Base-by-base conservation (phyloP, 179 eudicot species). In the Silene noctiflora region DNA sequence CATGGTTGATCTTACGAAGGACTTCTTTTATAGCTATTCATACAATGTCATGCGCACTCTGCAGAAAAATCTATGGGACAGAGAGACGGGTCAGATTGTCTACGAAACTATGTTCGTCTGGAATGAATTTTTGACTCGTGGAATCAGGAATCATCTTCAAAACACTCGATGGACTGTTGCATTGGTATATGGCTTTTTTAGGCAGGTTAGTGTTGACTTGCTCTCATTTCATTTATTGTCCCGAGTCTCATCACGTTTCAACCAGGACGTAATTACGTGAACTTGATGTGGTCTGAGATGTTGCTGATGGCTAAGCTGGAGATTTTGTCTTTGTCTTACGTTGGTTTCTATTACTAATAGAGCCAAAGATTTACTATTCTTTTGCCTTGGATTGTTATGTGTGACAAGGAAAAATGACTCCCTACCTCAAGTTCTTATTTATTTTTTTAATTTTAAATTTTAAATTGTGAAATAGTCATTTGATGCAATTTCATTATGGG, bases 1-100 rank as follows among this genome's bases (percentile, higher is more conserved):
- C 87, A 89, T 83, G 86, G 95, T 95, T 76, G 99, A 95, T 88
- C 97, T 95, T 78, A 95, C 99, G 12, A 95, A 91, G 91, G 95
- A 93, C 82, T 95, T 95, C 87, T 95, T 85, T 81, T 95, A 88
- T 74, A 95, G 99, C 82, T 93, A 95, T 82, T 93, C 99, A 16
- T 95, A 95, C 85, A 87, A 87, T 84, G 91, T 95, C 46, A 95
- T 95, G 99, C 88, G 88, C 25, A 91, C 95, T 73, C 84, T 95
- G 68, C 99, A 95, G 79, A 95, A 86, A 85, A 93, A 93, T 75
- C 74, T 86, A 81, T 87, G 87, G 70, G 86, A 88, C 67, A 84
- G 79, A 59, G 84, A 89, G 74, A 61, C 88, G 65, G 92, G 88
- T n/a, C 87, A 84, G 58, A 80, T 84, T 59, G 79, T 87, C 44